Evolutionary conservation across 164 flowering plant genomes (phyloP), one percentile per base, ranked within the genome.

Genomic region (Nelumbo lutea): DNA sequence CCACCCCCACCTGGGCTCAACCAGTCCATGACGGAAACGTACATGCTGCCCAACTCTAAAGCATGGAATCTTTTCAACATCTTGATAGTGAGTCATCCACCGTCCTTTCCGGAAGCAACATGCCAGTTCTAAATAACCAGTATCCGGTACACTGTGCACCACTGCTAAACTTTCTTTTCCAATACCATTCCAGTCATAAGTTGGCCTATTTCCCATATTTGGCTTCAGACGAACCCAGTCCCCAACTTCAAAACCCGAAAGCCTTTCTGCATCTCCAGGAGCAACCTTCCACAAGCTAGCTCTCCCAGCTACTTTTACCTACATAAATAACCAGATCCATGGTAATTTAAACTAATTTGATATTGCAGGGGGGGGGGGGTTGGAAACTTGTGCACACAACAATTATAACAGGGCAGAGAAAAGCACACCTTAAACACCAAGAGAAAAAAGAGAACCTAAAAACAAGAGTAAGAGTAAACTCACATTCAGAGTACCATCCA

Each of bases 1-100:
- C 98, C 98, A 95, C 3, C 98, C 98, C 98, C 97, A 95, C 65
- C 96, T 80, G 56, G 98, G 98, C 80, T 90, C 98, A 57, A 52
- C 69, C 6, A 95, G 69, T 42, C 91, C 98, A 75, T 70, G 55
- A 27, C 97, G 85, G 55, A 95, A 95, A 11, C 79, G 80, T 6
- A 92, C 93, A 79, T 84, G 85, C 76, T 95, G 96, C 69, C 98
- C 98, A 46, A 89, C 75, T 81, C 83, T 90, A 47, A 84, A 83
- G 68, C 86, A 61, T 6, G 85, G 77, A 68, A 92, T 86, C 82
- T 92, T 92, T 65, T 95, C 98, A 58, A 92, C 88, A 75, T 95
- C 98, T 9, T 87, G 72, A 70, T 75, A 86, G 68, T 95, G 97
- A 67, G 91, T 81, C 66, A 48, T 77, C 83, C 73, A 86, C 78